Conservation (phyloP, 2,329 filamentous ascomycete genomes). For the Exophiala viscosa region DNA sequence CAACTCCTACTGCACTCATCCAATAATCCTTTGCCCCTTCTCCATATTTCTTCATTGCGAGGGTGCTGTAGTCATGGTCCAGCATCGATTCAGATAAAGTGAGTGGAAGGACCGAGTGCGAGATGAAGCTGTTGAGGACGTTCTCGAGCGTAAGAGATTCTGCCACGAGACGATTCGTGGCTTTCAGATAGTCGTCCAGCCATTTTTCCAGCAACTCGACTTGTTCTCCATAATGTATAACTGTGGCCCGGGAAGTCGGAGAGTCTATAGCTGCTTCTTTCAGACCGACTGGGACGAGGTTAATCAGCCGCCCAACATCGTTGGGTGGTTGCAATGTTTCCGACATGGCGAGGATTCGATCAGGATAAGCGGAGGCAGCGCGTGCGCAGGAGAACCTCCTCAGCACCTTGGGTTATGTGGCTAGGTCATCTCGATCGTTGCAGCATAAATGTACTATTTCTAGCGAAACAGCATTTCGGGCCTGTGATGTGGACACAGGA, state of each 20-base stretch:
- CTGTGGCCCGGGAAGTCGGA: constrained; percentile 85
- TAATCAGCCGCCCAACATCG: constrained; percentile 44
- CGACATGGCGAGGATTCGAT: not conserved
- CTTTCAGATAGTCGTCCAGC: constrained; percentile 70
- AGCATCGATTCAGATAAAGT: constrained; percentile 77
- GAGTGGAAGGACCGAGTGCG: constrained; percentile 68
- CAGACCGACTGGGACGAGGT: constrained; percentile 68
- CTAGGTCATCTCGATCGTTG: no score
- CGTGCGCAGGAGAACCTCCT: no score
- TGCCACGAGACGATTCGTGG: constrained; percentile 58
- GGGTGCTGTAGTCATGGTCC: constrained; percentile 90
- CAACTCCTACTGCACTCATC: constrained; percentile 67
- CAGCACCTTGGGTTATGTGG: not conserved
- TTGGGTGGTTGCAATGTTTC: constrained; percentile 15
- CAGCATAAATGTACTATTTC: no score
- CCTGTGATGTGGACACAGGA: no score
- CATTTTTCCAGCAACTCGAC: constrained; percentile 87
- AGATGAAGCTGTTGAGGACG: constrained; percentile 71
- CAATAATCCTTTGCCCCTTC: constrained; percentile 88
- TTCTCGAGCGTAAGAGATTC: constrained; percentile 74
- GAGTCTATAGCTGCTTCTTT: constrained; percentile 96
- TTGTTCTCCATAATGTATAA: constrained; percentile 84
- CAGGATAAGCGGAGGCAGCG: not conserved
- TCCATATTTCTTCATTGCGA: constrained; percentile 78
- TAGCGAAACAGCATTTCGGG: no score